Conservation (phyloP, 352 stramenopile genomes). For the Phytophthora pluvialis region DNA sequence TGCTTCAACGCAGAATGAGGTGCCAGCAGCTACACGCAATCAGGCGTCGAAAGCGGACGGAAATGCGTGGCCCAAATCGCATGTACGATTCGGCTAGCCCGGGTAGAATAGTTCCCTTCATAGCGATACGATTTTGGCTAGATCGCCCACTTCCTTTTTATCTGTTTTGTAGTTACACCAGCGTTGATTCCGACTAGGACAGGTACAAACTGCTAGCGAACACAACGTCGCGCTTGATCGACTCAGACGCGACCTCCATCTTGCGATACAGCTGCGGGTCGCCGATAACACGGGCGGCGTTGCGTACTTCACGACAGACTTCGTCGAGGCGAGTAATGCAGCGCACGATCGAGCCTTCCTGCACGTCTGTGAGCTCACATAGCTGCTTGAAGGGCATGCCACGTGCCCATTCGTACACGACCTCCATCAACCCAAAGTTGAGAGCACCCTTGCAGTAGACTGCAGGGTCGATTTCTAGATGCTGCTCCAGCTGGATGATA, state of each 20-base stretch:
- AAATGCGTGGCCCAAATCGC: constrained; percentile 23
- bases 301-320: constrained; percentile 97
- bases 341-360: constrained; percentile 98
- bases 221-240: constrained; percentile 98
- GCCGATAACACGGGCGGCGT: constrained; percentile 94
- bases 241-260: constrained; percentile 96
- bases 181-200: constrained; percentile 37
- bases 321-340: constrained; percentile 98
- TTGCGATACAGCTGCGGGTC: constrained; percentile 97
- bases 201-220: constrained; percentile 98
- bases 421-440: constrained; percentile 96
- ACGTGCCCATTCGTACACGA: constrained; percentile 98
- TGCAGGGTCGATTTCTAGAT: constrained; percentile 89
- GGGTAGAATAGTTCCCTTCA: constrained; percentile 11
- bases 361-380: constrained; percentile 95
- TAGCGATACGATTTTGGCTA: not conserved
- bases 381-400: constrained; percentile 97
- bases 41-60: constrained; percentile 1
- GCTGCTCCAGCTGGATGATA: constrained; percentile 84
- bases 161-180: not conserved
- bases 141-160: not conserved
- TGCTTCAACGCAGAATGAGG: not conserved
- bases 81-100: constrained; percentile 49
- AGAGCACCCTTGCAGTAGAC: constrained; percentile 93
- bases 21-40: not conserved